A percentile compares a stretch with the other conserved stretches of the same genome.
These are phyloP conservation scores for Globisporangium emineosum DNA, from an alignment of 352 stramenopile genomes.

Conservation along the genomic window DNA sequence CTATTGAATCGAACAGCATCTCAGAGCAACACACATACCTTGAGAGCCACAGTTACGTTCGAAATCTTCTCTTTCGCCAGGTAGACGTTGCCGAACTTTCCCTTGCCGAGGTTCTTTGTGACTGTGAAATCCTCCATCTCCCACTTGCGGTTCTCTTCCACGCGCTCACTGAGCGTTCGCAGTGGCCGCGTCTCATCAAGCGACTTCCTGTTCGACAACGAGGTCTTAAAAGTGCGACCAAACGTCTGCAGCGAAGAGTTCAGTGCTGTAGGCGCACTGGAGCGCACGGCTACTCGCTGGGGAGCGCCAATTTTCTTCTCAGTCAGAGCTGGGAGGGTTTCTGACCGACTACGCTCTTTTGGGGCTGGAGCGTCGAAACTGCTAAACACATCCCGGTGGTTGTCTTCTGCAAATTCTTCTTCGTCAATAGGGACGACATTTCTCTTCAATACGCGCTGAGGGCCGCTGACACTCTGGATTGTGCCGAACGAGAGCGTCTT, in stretches of 20 bases:
- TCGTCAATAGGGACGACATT: constrained; percentile 16
- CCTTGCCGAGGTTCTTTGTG: constrained; percentile 77
- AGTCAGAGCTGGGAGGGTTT: not conserved
- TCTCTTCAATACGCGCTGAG: constrained; percentile 26
- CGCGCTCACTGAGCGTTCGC: constrained; percentile 42
- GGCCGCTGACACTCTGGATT: constrained; percentile 15
- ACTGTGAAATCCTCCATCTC: constrained; percentile 76
- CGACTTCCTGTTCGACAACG: constrained; percentile 30
- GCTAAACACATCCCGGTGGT: not conserved
- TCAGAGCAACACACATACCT: constrained; percentile 37
- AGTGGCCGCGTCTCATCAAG: constrained; percentile 38
- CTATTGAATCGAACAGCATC: not conserved
- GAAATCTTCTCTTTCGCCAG: constrained; percentile 68
- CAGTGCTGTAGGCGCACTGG: constrained; percentile 14
- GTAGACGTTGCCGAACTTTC: constrained; percentile 87
- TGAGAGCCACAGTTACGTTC: constrained; percentile 69
- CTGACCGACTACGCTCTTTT: constrained; percentile 5
- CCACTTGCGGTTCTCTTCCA: constrained; percentile 58
- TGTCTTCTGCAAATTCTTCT: constrained; percentile 18
- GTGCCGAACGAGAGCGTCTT: constrained; percentile 32
- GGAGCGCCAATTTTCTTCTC: constrained; percentile 21
- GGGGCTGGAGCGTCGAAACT: not conserved
- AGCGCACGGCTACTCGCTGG: constrained; percentile 38
- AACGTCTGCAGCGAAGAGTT: constrained; percentile 19
- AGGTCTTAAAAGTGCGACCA: constrained; percentile 18